phyloP scores from a whole-genome alignment of 257 asterid species.

The Buddleja alternifolia region DNA sequence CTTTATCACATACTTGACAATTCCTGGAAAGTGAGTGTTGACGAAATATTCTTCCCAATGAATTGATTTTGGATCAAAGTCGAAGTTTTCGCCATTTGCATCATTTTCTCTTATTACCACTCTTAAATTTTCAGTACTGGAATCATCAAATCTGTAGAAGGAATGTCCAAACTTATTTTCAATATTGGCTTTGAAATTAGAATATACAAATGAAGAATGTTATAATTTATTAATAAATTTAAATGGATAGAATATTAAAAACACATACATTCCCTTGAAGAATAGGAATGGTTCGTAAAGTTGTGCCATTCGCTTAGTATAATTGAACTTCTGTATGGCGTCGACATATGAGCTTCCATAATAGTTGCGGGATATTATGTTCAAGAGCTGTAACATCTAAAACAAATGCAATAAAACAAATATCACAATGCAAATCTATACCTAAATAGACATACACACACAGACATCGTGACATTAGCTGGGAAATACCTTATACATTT shows the following conservation, averaged over 20 bases:
- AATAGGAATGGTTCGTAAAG: constrained; percentile 20
- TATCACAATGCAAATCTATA: no score
- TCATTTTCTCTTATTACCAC: neutral
- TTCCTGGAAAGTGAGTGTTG: constrained; percentile 22
- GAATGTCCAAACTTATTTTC: neutral
- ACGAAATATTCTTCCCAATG: constrained; percentile 28
- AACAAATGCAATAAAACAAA: neutral
- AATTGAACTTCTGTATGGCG: constrained; percentile 5
- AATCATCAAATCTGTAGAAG: constrained; percentile 30
- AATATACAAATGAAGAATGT: no score
- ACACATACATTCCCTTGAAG: constrained; percentile 29
- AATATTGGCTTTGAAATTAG: neutral
- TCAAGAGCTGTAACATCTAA: constrained; percentile 22
- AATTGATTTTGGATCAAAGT: constrained; percentile 33
- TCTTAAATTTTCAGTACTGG: constrained; percentile 15
- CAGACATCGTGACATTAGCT: no score
- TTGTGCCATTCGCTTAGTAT: neutral
- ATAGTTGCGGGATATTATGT: constrained; percentile 24
- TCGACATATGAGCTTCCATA: neutral
- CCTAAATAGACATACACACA: no score
- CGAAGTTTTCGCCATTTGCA: neutral
- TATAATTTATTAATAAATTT: neutral
- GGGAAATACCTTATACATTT: no score
- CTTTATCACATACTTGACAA: constrained; percentile 23
- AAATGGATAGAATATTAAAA: neutral